Base-by-base conservation (phyloP, 1,284 basidiomycete species). In the Bjerkandera adusta region DNA sequence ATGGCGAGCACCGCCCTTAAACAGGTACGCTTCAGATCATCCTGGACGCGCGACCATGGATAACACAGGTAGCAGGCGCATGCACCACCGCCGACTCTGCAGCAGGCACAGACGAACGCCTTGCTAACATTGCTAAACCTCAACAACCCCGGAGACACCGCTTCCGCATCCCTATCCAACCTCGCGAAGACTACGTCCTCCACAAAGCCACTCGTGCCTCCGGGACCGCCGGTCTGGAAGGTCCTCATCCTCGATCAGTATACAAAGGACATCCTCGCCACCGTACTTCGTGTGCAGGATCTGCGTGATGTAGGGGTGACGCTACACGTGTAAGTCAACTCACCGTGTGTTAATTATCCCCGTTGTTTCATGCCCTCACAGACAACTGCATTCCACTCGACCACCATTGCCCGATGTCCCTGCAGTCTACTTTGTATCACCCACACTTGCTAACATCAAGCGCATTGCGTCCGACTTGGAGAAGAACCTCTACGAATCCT, bases 281-380 rank as follows among this genome's bases (percentile, higher is more conserved):
- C 97, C 0, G 89, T 92, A 13, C 69, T 99, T 56, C 81, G 95
- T 46, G 97, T 99, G 1, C 95, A 97, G 66, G 97, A 99, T 68
- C 74, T 99, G 50, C 79, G 97, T 43, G 95, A 98, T 62, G 89
- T 92, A 45, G 97, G 97, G 25, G 93, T 99, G 36, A 99, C 96
- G 4, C 73, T 99, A 45, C 97, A 99, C 70, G 92, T 98, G 94
- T 92, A 66, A 60, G 83, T 77, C n/a, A 48, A 47, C 6, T 22
- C 10, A 35, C 24, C 2, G 24, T 4, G 8, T 12, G 15, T 24
- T 16, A 22, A 27, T 2, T 8, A 2, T 21, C 39, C 34, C 35
- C 24, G 5, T 43, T 12, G 8, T 26, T 7, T 35, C 22, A 45
- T 48, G 33, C 37, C 27, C 49, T 20, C 54, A 43, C 59, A 97